Evolutionary conservation across 176 grass and related monocot species (phyloP).

Genomic region (Raddia guianensis): DNA sequence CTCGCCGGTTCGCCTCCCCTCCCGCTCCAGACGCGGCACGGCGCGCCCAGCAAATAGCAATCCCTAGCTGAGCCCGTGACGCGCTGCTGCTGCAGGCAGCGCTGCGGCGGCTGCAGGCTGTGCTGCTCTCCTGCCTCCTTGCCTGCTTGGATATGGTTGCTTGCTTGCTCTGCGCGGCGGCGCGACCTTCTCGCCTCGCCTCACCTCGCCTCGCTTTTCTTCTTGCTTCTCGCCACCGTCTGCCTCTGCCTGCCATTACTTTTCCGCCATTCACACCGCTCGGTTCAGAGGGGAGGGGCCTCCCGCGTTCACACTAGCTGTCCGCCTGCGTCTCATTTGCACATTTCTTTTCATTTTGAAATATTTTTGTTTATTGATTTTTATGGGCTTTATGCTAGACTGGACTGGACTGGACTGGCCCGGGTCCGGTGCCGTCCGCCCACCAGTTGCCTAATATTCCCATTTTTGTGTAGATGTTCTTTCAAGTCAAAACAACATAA

Average conservation of each 20-base stretch:
- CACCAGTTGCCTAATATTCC: conserved; percentile 8
- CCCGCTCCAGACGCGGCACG: not conserved
- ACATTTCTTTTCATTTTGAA: not conserved
- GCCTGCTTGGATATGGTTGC: conserved; percentile 41
- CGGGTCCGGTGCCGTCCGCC: conserved; percentile 13
- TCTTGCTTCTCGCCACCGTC: conserved; percentile 41
- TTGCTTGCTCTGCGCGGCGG: conserved; percentile 30
- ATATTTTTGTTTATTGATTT: not conserved
- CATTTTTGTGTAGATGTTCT: not conserved
- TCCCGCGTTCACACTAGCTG: conserved; percentile 46
- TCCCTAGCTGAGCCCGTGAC: not conserved
- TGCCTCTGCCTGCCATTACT: conserved; percentile 52
- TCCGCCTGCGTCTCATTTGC: conserved; percentile 36
- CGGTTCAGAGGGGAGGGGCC: conserved; percentile 20
- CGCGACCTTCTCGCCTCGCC: conserved; percentile 28
- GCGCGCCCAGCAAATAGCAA: conserved; percentile 8
- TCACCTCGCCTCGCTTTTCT: conserved; percentile 40
- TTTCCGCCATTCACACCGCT: conserved; percentile 57
- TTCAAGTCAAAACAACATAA: not conserved
- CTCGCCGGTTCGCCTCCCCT: conserved; percentile 45
- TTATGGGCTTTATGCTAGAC: conserved; percentile 24
- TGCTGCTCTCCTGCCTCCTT: conserved; percentile 19
- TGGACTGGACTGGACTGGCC: not conserved
- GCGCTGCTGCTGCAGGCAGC: not conserved
- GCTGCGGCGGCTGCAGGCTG: not conserved